Evolutionary conservation across 345 rosid genomes (phyloP).

Genomic region (Brassica nigra): DNA sequence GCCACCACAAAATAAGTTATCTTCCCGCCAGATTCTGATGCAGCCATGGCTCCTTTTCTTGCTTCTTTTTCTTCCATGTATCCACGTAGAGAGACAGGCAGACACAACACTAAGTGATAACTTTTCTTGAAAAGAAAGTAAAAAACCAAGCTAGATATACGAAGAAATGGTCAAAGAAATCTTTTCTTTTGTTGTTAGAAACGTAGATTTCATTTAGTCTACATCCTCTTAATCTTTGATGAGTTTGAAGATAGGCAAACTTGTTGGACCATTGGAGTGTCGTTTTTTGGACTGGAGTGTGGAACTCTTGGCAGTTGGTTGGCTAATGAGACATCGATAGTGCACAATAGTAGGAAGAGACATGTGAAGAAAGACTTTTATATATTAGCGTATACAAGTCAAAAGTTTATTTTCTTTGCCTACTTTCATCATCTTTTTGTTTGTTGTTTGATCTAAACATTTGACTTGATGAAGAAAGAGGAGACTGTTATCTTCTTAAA

Average conservation of each 20-base stretch:
- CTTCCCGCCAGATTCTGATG: conserved; percentile 49
- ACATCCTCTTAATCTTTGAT: neutral
- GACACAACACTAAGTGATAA: neutral
- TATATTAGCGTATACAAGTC: conserved; percentile 18
- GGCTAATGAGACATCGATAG: conserved; percentile 17
- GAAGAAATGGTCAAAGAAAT: neutral
- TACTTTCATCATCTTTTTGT: neutral
- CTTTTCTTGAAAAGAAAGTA: neutral
- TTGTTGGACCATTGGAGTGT: conserved; percentile 5
- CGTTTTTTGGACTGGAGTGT: conserved; percentile 16
- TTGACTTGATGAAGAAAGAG: neutral
- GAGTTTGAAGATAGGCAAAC: conserved; percentile 5
- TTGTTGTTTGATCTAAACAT: neutral
- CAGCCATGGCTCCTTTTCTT: conserved; percentile 50
- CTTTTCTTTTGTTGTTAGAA: neutral
- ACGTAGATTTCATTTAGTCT: neutral
- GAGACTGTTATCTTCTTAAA: neutral
- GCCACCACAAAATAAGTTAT: conserved; percentile 62
- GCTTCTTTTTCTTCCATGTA: conserved; percentile 20
- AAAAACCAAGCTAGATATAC: neutral
- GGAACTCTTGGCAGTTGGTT: conserved; percentile 2
- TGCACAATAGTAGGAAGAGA: neutral
- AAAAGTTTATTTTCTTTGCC: neutral
- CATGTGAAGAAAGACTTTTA: conserved; percentile 8
- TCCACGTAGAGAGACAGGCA: conserved; percentile 2